Base-by-base conservation (phyloP, 352 stramenopile genomes). In the Elongisporangium prolatum region DNA sequence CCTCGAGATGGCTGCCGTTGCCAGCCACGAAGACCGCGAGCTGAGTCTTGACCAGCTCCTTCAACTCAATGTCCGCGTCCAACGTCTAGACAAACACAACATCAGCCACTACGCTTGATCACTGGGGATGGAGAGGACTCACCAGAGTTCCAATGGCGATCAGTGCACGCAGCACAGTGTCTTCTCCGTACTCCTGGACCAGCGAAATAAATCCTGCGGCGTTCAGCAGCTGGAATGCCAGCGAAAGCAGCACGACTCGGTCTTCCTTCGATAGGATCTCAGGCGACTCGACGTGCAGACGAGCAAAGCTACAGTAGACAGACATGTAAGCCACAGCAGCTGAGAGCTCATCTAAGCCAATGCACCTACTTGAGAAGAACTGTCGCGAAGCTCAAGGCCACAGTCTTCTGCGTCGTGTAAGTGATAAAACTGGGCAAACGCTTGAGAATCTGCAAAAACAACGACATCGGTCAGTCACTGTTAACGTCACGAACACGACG, bases 101-200 rank as follows among this genome's bases (percentile, higher is more conserved):
- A 59, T 17, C 28, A 60, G 21, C 4, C n/a, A 52, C 20, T 16
- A 9, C 11, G 22, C 4, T 13, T 6, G 11, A 25, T 38, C 21
- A 21, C 14, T 2, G 16, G 25, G 7, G 8, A 0, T 3, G 4
- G n/a, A 28, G 17, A 47, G 61, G 54, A 69, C 76, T 49, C 79
- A 91, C 81, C 48, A 94, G 57, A 3, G 83, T 87, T 21, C 80
- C 85, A 28, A 93, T 74, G 5, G 83, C 61, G 24, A 90, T 70
- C 17, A 94, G 62, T 9, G 72, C 74, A 52, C 85, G 82, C 52
- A 91, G 64, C 52, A 93, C 75, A 5, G 81, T 76, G 56, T 94
- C 83, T 58, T 94, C 83, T n/a, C 80, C 79, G n/a, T 89, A 60
- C 48, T 90, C 75, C 47, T 83, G 65, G 17, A 94, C 58, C 34